These are phyloP conservation scores for Handroanthus guayacan DNA, from an alignment of 257 asterid species.

Conservation along the genomic window DNA sequence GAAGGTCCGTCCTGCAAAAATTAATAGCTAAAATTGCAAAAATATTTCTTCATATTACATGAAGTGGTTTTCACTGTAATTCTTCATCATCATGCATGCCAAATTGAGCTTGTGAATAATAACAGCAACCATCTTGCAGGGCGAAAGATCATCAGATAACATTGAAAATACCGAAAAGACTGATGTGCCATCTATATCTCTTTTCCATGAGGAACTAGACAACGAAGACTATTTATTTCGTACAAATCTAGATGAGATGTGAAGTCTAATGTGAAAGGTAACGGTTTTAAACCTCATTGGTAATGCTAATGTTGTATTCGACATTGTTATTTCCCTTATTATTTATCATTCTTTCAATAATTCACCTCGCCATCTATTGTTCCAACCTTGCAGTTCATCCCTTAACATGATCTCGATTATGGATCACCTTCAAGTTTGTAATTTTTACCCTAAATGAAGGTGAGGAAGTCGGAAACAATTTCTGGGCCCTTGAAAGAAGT, in stretches of 20 bases:
- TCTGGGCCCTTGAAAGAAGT: background rate
- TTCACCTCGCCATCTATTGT: slow-evolving; percentile 2
- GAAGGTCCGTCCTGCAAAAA: slow-evolving; percentile 61
- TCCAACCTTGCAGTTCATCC: slow-evolving; percentile 31
- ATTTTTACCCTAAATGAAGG: background rate
- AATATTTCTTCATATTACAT: background rate
- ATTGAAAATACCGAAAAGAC: slow-evolving; percentile 38
- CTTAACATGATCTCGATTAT: background rate
- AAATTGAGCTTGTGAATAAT: slow-evolving; percentile 17
- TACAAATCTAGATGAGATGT: slow-evolving; percentile 65
- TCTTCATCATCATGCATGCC: slow-evolving; percentile 19
- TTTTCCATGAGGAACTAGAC: slow-evolving; percentile 85
- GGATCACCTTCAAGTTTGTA: background rate
- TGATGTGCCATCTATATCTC: slow-evolving; percentile 55
- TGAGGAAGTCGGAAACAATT: background rate
- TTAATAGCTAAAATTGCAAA: background rate
- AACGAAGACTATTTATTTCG: slow-evolving; percentile 80
- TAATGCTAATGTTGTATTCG: slow-evolving; percentile 1
- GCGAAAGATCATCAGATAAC: slow-evolving; percentile 58
- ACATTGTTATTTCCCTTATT: background rate
- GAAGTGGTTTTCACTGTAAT: slow-evolving; percentile 8
- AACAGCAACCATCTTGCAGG: slow-evolving; percentile 58
- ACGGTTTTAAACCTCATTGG: background rate
- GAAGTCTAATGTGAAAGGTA: slow-evolving; percentile 34
- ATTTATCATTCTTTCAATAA: background rate